A percentile compares a stretch with the other conserved stretches of the same genome.
phyloP scores from a whole-genome alignment of 2,329 filamentous ascomycete species.

The Cercospora berteroae region DNA sequence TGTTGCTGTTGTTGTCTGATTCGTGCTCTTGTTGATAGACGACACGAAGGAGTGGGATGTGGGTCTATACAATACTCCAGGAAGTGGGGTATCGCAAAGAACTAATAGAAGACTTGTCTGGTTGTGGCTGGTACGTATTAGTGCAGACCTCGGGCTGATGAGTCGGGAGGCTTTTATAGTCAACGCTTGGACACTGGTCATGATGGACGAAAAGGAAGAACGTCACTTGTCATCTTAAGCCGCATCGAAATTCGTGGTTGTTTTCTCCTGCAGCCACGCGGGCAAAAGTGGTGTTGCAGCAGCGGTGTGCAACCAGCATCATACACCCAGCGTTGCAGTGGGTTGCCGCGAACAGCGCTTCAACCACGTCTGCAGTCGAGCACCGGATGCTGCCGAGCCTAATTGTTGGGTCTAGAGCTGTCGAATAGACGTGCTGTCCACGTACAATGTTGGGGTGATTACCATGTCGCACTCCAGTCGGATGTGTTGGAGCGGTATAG shows the following conservation, averaged over 20 bases:
- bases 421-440: neutral
- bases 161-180: slow-evolving; percentile 12
- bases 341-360: neutral
- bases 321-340: neutral
- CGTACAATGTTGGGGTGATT: neutral
- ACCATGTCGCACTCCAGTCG: neutral
- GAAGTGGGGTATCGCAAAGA: slow-evolving; percentile 1
- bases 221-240: slow-evolving; percentile 5
- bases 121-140: slow-evolving; percentile 4
- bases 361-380: neutral
- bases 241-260: slow-evolving; percentile 2
- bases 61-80: slow-evolving; percentile 9
- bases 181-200: slow-evolving; percentile 8
- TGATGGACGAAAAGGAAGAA: slow-evolving; percentile 2
- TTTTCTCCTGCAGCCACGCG: neutral
- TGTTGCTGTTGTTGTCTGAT: neutral
- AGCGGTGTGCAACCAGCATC: slow-evolving; percentile 8
- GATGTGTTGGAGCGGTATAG: neutral
- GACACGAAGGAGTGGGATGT: neutral
- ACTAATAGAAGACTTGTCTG: neutral
- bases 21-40: neutral
- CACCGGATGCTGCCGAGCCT: neutral
- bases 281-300: neutral
- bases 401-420: neutral
- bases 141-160: slow-evolving; percentile 5